These are phyloP conservation scores for Chloris gayana DNA, from an alignment of 176 grass and related monocot species.

Conservation along the genomic window DNA sequence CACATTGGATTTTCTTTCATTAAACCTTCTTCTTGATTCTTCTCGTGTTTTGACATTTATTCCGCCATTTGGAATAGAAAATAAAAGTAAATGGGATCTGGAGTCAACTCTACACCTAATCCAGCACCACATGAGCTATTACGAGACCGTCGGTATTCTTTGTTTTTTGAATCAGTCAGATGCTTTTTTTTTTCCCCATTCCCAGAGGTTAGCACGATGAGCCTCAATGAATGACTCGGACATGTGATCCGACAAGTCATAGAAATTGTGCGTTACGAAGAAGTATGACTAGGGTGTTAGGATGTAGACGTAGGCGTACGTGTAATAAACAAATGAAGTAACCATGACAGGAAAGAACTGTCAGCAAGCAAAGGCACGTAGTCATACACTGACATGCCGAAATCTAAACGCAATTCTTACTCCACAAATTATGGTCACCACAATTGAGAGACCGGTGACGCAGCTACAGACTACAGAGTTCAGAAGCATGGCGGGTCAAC, in stretches of 20 bases:
- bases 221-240: background rate
- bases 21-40: background rate
- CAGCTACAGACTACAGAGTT: background rate
- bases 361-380: background rate
- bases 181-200: background rate
- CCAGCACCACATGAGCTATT: background rate
- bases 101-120: background rate
- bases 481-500: background rate
- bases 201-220: background rate
- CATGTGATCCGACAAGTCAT: background rate
- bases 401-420: conserved; percentile 5
- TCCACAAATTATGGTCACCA: background rate
- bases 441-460: background rate
- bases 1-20: background rate
- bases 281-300: background rate
- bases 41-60: conserved; percentile 17
- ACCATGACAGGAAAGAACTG: background rate
- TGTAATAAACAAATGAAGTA: background rate
- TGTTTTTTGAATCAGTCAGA: background rate
- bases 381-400: background rate
- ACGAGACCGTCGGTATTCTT: background rate
- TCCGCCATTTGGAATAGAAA: background rate
- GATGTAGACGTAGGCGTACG: background rate
- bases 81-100: background rate
- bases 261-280: background rate